Evolutionary conservation across 192 early-diverging fungal genomes (phyloP).

Genomic region (Gaertneriomyces semiglobifer): DNA sequence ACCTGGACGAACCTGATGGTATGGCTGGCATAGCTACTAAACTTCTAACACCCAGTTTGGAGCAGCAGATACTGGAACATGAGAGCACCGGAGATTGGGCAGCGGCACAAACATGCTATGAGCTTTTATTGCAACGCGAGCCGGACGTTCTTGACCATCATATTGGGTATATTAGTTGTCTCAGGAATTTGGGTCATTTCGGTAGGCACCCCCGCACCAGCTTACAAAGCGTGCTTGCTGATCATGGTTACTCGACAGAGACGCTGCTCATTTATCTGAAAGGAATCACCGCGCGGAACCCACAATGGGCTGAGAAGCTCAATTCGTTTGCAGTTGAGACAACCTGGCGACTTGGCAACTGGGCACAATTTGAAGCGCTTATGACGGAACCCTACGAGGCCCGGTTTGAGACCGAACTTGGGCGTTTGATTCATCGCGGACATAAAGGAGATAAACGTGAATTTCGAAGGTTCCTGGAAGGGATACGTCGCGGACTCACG

Average conservation of each 20-base stretch:
- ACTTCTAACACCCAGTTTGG: constrained; percentile 48
- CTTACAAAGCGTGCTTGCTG: background rate
- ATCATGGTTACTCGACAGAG: constrained; percentile 27
- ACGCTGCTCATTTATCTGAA: constrained; percentile 50
- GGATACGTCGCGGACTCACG: constrained; percentile 45
- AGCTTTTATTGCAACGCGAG: constrained; percentile 47
- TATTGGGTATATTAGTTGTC: constrained; percentile 62
- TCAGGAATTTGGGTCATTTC: constrained; percentile 67
- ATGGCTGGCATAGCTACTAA: constrained; percentile 60
- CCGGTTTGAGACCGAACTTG: constrained; percentile 58
- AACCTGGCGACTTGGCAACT: constrained; percentile 63
- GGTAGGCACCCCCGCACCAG: constrained; percentile 39
- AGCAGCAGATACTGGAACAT: constrained; percentile 66
- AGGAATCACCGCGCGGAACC: constrained; percentile 40
- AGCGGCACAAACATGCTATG: constrained; percentile 63
- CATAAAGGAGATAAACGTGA: constrained; percentile 31
- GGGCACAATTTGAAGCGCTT: constrained; percentile 49
- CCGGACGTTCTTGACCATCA: constrained; percentile 45
- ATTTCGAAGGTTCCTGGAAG: constrained; percentile 38
- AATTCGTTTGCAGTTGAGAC: constrained; percentile 55
- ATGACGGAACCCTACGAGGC: constrained; percentile 38
- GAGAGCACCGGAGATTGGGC: constrained; percentile 64
- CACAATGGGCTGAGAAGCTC: constrained; percentile 49
- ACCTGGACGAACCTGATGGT: constrained; percentile 67
- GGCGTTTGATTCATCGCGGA: constrained; percentile 46